Evolutionary conservation across 1,284 basidiomycete species (phyloP), one percentile per base, ranked within the genome.

Genomic region (Mycosarcoma mackinlayi): DNA sequence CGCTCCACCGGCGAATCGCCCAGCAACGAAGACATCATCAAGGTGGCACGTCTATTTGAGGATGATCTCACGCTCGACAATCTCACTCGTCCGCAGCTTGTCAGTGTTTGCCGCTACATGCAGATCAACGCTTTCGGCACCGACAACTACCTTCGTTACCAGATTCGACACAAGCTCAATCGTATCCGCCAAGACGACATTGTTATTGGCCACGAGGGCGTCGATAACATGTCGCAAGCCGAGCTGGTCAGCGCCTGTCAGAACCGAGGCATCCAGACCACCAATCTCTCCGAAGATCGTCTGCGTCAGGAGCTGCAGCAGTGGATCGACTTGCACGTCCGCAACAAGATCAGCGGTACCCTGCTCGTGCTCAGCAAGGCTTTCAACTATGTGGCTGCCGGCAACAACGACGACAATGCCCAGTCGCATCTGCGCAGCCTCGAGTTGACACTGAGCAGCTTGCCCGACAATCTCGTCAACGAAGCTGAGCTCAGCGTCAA

Each of bases 11-110:
- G 95, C 59, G 95, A 98, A 86, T 88, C 89, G 1, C 95, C 95
- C 18, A 94, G 93, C 2, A 86, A 89, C 6, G 84, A 88, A 64
- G 95, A 98, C 80, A 88, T 98, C 70, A 89, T 97, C 85, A 92
- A 90, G 77, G 95, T 98, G 25, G 95, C 95, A 51, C 93, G 93
- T 80, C 88, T 98, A 40, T 98, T 99, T 83, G 92, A 98, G 82
- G 93, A 97, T 78, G 96, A 99, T 80, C 87, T 98, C 62, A 97
- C 95, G 0, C 88, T 99, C 58, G 96, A 98, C 87, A 99, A 99
- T 84, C 87, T 99, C 65, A 94, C 94, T 4, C 90, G 95, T 28
- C 94, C 96, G 23, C 95, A 99, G 84, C 88, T 99, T 16, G 94
- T 97, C 35, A 95, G 93, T 3, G 95, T 96, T 90, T 97, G 91